Evolutionary conservation across 2,329 filamentous ascomycete genomes (phyloP).

Genomic region (Apiospora rasikravindrae): DNA sequence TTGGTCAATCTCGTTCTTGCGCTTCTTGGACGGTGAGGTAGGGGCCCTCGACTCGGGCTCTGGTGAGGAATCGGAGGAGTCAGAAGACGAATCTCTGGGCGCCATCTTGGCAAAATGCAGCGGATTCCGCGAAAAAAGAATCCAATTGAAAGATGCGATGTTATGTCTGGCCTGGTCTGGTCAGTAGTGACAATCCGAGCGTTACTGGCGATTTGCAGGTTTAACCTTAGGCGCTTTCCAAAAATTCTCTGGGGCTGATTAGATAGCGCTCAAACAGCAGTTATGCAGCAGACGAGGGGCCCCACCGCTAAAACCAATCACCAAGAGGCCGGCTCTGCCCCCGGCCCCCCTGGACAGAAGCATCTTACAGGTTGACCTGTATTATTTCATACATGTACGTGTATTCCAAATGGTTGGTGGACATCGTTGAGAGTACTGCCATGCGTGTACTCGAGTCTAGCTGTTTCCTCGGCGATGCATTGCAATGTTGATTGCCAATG

Average conservation of each 20-base stretch:
- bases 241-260: conserved; percentile 20
- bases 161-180: neutral
- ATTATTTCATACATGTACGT: neutral
- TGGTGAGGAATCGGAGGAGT: neutral
- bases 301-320: neutral
- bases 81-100: conserved; percentile 23
- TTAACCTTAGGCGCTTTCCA: neutral
- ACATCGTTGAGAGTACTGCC: too few relatives aligned
- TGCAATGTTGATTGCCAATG: neutral
- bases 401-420: neutral
- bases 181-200: neutral
- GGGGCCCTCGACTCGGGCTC: conserved; percentile 2
- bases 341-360: neutral
- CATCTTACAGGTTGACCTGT: neutral
- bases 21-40: conserved; percentile 61
- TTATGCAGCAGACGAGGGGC: neutral
- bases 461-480: too few relatives aligned
- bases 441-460: neutral
- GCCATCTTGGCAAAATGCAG: conserved; percentile 11
- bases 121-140: neutral
- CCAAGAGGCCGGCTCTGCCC: neutral
- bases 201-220: neutral
- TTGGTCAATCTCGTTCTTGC: conserved; percentile 72
- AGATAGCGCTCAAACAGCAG: conserved; percentile 8
- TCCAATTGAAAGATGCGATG: neutral